Conservation (phyloP, 1,284 basidiomycete genomes). For the Crepidotus sp. region DNA sequence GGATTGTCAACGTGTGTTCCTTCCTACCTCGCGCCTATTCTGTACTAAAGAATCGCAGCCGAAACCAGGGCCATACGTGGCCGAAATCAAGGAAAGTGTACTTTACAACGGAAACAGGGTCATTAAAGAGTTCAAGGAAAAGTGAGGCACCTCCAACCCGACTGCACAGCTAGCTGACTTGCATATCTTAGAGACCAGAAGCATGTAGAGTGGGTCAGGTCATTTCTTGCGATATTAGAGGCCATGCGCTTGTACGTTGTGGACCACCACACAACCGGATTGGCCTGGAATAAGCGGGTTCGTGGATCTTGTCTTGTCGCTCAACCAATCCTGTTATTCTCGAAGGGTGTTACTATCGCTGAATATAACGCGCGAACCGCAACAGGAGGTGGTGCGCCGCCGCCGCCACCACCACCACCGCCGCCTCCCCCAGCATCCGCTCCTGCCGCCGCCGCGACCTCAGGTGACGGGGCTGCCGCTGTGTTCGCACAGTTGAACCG, state of each 20-base stretch:
- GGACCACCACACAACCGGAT: conserved; percentile 82
- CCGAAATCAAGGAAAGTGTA: conserved; percentile 81
- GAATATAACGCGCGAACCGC: conserved; percentile 37
- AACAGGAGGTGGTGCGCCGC: conserved; percentile 39
- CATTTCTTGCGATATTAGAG: conserved; percentile 68
- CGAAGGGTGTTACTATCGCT: conserved; percentile 54
- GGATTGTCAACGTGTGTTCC: conserved; percentile 75
- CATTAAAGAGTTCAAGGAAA: conserved; percentile 90
- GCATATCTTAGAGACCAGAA: conserved; percentile 61
- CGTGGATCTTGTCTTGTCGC: conserved; percentile 15
- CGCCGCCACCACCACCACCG: conserved; percentile 60
- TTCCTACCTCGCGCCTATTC: neutral
- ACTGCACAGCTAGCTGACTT: neutral
- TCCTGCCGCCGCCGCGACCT: conserved; percentile 30
- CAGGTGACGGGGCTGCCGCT: conserved; percentile 61
- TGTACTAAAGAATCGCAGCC: conserved; percentile 35
- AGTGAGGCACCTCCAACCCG: conserved; percentile 39
- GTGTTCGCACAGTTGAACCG: conserved; percentile 93
- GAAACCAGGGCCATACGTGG: conserved; percentile 80
- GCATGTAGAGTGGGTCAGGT: conserved; percentile 84
- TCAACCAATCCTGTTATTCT: conserved; percentile 1
- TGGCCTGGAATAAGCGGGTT: conserved; percentile 86
- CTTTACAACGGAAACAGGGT: conserved; percentile 89
- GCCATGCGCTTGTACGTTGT: conserved; percentile 78
- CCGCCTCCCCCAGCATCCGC: conserved; percentile 42